Evolutionary conservation across 2,329 filamentous ascomycete genomes (phyloP).

Genomic region (Penicillium sp.): DNA sequence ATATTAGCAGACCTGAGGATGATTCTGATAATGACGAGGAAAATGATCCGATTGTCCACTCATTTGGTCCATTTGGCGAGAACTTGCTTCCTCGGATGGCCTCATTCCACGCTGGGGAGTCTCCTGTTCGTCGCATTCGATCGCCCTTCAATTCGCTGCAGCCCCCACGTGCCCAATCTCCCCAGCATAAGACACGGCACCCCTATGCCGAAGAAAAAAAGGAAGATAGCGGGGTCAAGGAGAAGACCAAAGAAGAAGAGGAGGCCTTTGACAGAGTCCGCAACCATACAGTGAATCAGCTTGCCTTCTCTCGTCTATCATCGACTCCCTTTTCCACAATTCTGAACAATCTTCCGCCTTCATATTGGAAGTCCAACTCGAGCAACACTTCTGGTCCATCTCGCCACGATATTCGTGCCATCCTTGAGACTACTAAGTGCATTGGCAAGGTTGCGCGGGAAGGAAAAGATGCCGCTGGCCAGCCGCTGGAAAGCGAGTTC

Average conservation of each 20-base stretch:
- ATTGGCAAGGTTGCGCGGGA: conserved; percentile 86
- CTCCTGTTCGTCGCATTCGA: conserved; percentile 58
- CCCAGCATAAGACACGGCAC: conserved; percentile 41
- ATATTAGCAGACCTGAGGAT: conserved; percentile 57
- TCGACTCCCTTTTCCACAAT: conserved; percentile 90
- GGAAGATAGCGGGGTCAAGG: conserved; percentile 22
- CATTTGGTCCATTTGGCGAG: conserved; percentile 86
- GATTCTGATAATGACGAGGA: conserved; percentile 85
- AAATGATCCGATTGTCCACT: conserved; percentile 90
- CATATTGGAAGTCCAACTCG: conserved; percentile 57
- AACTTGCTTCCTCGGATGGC: conserved; percentile 82
- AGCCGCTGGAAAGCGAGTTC: conserved; percentile 91
- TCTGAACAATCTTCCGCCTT: conserved; percentile 77
- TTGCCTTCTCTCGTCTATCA: conserved; percentile 90
- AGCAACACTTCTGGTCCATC: conserved; percentile 54
- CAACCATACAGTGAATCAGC: conserved; percentile 93
- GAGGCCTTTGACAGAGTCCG: conserved; percentile 45
- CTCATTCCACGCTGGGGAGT: conserved; percentile 69
- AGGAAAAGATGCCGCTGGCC: conserved; percentile 95
- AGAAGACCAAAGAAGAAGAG: conserved; percentile 28
- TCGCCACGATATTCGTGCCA: conserved; percentile 66
- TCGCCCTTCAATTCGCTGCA: conserved; percentile 34
- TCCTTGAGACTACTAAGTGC: conserved; percentile 75
- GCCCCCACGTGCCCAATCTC: conserved; percentile 31
- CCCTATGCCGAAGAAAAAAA: conserved; percentile 27